Evolutionary conservation across 352 stramenopile genomes (phyloP).

Genomic region (Phytophthora gonapodyides): DNA sequence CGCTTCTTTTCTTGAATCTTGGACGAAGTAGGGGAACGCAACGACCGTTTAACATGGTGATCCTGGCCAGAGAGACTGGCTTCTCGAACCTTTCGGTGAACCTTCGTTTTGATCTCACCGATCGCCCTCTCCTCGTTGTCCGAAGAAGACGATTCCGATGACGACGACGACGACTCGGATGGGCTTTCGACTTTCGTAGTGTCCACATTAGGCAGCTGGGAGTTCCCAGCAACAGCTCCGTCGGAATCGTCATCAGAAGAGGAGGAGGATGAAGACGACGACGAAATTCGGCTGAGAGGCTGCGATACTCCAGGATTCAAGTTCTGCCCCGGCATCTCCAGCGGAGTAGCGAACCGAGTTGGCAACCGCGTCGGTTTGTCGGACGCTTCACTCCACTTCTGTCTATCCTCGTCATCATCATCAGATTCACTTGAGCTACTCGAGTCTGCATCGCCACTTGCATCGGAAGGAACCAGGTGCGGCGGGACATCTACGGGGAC

Average conservation of each 20-base stretch:
- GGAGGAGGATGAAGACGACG: constrained; percentile 28
- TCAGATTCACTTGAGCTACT: constrained; percentile 57
- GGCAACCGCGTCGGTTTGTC: constrained; percentile 24
- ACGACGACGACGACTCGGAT: constrained; percentile 40
- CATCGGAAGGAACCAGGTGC: constrained; percentile 41
- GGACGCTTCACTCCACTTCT: constrained; percentile 2
- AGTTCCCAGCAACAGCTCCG: constrained; percentile 27
- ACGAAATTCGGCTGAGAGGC: constrained; percentile 13
- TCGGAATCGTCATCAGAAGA: constrained; percentile 40
- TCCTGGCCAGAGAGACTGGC: constrained; percentile 27
- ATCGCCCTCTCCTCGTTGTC: constrained; percentile 25
- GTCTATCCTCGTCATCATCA: constrained; percentile 25
- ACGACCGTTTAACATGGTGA: constrained; percentile 28
- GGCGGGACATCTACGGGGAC: constrained; percentile 31
- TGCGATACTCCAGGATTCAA: not conserved
- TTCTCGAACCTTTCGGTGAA: constrained; percentile 33
- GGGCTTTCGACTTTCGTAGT: constrained; percentile 20
- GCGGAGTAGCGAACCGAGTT: constrained; percentile 18
- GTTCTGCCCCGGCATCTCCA: constrained; percentile 8
- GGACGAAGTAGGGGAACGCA: constrained; percentile 40
- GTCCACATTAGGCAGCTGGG: constrained; percentile 17
- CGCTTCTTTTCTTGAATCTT: constrained; percentile 50
- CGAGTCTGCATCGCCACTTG: constrained; percentile 54
- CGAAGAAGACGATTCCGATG: constrained; percentile 31
- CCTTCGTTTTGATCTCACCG: constrained; percentile 30